Base-by-base conservation (phyloP, 176 grass and related monocot species). In the Calamus simplicifolius region DNA sequence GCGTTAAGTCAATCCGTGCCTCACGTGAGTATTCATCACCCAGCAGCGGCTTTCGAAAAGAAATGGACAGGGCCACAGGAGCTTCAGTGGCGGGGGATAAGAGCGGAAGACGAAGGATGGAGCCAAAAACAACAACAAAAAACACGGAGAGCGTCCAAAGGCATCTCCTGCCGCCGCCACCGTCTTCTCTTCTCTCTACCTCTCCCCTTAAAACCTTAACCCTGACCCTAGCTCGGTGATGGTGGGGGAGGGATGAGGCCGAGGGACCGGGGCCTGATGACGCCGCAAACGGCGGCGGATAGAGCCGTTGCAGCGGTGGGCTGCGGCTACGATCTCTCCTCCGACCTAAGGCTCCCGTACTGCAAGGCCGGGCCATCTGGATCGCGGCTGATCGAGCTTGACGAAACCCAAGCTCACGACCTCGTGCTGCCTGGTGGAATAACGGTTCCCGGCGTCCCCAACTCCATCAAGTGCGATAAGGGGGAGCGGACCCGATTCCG, bases 401-500 rank as follows among this genome's bases (percentile, higher is more conserved):
- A 66, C 55, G 25, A n/a, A 14, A 43, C 35, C n/a, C 21, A 4
- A 0, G 28, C 27, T 12, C 73, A 70, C 14, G 82, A 86, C 23
- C 82, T 95, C 48, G 16, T 58, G 52, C 68, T 95, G 3, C 90
- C 90, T 0, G 80, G 80, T 18, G 82, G 82, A 0, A 74, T 84
- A 51, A 77, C 76, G 21, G 80, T 86, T 1, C 15, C 38, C 5
- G 71, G 30, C 74, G 90, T 71, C 6, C 79, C 90, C 4, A 61
- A 30, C 51, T 80, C 56, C 18, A 79, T 95, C 56, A 81, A 79
- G 70, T 79, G 81, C 54, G 90, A 86, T 29, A 86, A 85, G 77
- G 90, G 90, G 19, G 85, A 85, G 77, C 74, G 79, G 59, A 67
- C 68, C 54, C 68, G 82, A 16, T 95, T 83, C 72, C 80, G 79